phyloP scores from a whole-genome alignment of 352 stramenopile species.

The Globisporangium spiculum region DNA sequence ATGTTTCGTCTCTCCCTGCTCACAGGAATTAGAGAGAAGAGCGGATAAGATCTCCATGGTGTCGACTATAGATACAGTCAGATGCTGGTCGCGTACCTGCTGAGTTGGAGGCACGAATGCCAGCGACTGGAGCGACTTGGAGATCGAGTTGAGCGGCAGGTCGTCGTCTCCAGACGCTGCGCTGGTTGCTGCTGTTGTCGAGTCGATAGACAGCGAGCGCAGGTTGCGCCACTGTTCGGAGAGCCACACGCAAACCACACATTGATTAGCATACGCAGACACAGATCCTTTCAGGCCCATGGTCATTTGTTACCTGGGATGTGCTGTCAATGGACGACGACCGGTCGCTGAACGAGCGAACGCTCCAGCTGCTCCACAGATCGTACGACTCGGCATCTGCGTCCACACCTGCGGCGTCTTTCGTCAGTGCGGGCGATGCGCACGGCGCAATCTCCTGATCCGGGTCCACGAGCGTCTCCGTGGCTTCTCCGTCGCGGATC shows the following conservation, averaged over 20 bases:
- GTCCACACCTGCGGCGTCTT: neutral
- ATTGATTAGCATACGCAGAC: neutral
- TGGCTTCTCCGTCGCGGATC: conserved; percentile 14
- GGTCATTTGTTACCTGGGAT: conserved; percentile 4
- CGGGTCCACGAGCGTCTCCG: conserved; percentile 15
- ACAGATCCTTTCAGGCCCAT: neutral
- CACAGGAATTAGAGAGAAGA: neutral
- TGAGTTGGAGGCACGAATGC: conserved; percentile 25
- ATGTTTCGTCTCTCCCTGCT: neutral
- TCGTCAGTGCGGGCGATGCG: neutral
- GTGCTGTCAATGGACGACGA: conserved; percentile 23
- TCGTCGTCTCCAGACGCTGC: conserved; percentile 17
- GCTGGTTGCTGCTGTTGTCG: conserved; percentile 22
- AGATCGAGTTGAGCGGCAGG: conserved; percentile 34
- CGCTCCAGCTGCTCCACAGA: conserved; percentile 39
- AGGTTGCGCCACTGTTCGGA: conserved; percentile 29
- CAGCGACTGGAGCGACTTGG: conserved; percentile 50
- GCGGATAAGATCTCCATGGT: no score
- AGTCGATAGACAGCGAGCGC: conserved; percentile 41
- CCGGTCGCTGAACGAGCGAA: conserved; percentile 30
- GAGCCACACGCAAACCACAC: neutral
- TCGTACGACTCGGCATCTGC: conserved; percentile 26
- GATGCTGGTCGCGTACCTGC: conserved; percentile 8
- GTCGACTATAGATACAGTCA: neutral
- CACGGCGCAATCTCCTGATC: conserved; percentile 24